Percentiles rank a stretch among this genome's conserved stretches.
phyloP scores from a whole-genome alignment of 2,329 filamentous ascomycete genomes.

The Clathrospora elynae region DNA sequence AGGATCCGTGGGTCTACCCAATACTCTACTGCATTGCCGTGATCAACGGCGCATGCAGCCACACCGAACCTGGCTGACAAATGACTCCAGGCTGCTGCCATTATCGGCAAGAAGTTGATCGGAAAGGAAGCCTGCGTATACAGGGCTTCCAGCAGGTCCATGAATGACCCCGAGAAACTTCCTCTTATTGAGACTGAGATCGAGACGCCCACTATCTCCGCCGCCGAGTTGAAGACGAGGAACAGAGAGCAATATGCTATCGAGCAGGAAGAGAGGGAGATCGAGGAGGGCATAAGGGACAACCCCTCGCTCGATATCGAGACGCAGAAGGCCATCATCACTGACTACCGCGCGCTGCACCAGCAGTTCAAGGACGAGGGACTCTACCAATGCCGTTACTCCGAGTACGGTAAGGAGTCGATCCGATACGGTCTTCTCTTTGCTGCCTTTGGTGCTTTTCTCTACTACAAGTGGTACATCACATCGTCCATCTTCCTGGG shows the following conservation, averaged over 20 bases:
- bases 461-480: constrained; percentile 61
- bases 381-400: constrained; percentile 64
- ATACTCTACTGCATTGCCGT: constrained; percentile 7
- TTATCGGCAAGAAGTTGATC: constrained; percentile 34
- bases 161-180: constrained; percentile 31
- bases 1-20: constrained; percentile 33
- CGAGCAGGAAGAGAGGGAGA: constrained; percentile 45
- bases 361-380: constrained; percentile 60
- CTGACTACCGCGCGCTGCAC: constrained; percentile 63
- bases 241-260: constrained; percentile 41
- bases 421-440: constrained; percentile 62
- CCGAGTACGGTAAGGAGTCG: constrained; percentile 63
- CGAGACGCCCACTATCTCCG: constrained; percentile 7
- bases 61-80: constrained; percentile 23
- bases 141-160: constrained; percentile 18
- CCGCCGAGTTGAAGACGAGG: constrained; percentile 22
- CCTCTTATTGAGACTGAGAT: constrained; percentile 21
- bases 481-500: constrained; percentile 65
- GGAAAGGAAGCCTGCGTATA: constrained; percentile 30
- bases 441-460: constrained; percentile 51
- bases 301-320: constrained; percentile 59
- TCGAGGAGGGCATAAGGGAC: constrained; percentile 42
- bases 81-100: constrained; percentile 30
- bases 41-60: constrained; percentile 8
- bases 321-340: constrained; percentile 61